Evolutionary conservation across 2,329 filamentous ascomycete species (phyloP), one percentile per base, ranked within the genome.

Genomic region (Calycina marina): DNA sequence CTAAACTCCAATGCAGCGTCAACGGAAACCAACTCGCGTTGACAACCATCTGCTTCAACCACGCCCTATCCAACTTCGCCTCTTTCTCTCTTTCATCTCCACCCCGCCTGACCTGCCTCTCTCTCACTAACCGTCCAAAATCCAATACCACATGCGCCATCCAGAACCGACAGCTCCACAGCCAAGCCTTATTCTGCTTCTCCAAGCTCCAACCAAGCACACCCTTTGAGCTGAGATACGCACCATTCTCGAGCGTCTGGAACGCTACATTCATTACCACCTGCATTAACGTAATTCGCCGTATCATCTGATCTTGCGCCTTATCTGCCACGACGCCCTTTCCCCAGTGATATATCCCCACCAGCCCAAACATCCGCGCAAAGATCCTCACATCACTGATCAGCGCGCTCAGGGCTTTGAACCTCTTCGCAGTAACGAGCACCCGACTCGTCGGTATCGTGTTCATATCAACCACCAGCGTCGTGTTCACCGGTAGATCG

Each of bases 141-240:
- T 94, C 84, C 38, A 86, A 60, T 13, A 69, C 69, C 5, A 93
- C 74, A 58, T 85, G 84, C 14, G 68, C 65, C 34, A 76, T 72
- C 84, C 88, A 96, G 40, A 79, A 81, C 27, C 84, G 67, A 36
- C 72, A 74, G 56, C 80, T 85, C 73, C 77, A 81, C 12, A 74
- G 53, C 56, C 69, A 77, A 51, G 77, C 74, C 43, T 59, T 63
- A 16, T 54, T 65, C 52, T 80, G 67, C 29, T 66, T 67, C 29
- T 67, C 62, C 10, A 65, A 61, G 4, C 57, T 56, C 57, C 70
- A 65, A 11, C 58, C 63, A 31, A 93, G 51, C 3, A 92, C 69
- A 13, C 77, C 76, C 54, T 85, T 85, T 38, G 64, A 62, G 3
- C 74, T 66, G 22, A 96, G 66, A 59, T 79, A 93, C 11, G 79